phyloP scores from a whole-genome alignment of 176 grass and related monocot species.

The Oryza glumipatula region DNA sequence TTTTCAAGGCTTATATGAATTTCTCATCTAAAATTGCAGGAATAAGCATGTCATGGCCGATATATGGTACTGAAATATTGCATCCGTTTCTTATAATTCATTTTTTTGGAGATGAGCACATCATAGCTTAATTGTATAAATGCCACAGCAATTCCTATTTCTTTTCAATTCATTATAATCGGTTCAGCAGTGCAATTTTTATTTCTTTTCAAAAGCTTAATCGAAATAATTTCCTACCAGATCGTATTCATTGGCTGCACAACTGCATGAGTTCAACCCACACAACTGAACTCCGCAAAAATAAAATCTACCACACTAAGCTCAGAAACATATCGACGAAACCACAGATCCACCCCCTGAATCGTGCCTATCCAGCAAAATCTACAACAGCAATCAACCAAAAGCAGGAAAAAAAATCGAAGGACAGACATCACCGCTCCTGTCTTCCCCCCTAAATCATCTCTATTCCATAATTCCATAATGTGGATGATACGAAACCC shows the following conservation, averaged over 20 bases:
- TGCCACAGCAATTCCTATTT: not conserved
- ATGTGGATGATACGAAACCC: not conserved
- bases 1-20: not conserved
- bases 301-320: not conserved
- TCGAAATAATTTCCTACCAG: too few species aligned
- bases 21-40: not conserved
- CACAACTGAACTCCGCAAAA: not conserved
- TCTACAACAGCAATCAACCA: not conserved
- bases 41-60: not conserved
- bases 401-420: not conserved
- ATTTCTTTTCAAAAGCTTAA: not conserved
- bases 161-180: not conserved
- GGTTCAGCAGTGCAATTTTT: not conserved
- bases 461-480: not conserved
- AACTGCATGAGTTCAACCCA: not conserved
- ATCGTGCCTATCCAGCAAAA: not conserved
- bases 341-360: not conserved
- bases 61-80: conserved; percentile 2
- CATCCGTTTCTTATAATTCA: not conserved
- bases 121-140: not conserved
- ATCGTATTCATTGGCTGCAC: too few species aligned
- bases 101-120: not conserved
- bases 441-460: not conserved
- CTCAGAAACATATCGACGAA: not conserved
- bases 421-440: not conserved